Evolutionary conservation across 2,329 filamentous ascomycete species (phyloP).

Genomic region (Exophiala phaeomuriformis): DNA sequence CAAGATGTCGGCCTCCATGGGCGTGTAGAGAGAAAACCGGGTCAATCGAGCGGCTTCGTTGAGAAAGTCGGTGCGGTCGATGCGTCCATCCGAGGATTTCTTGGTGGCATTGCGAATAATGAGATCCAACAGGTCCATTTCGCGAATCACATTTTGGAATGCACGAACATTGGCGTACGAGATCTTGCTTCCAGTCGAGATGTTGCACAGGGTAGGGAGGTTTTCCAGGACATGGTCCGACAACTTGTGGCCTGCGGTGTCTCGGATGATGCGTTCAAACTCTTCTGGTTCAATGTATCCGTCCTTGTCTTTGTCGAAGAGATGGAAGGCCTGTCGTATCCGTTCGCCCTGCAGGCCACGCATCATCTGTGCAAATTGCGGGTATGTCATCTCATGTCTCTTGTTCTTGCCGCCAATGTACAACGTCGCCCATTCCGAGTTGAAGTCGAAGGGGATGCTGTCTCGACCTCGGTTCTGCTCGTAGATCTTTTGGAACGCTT

Average conservation of each 20-base stretch:
- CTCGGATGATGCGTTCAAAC: conserved; percentile 91
- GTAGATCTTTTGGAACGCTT: conserved; percentile 77
- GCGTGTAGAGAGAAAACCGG: conserved; percentile 91
- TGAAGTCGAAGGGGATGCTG: conserved; percentile 91
- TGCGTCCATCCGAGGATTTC: conserved; percentile 82
- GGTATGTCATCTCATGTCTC: conserved; percentile 86
- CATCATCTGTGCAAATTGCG: conserved; percentile 96
- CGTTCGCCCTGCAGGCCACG: conserved; percentile 92
- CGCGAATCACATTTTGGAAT: conserved; percentile 94
- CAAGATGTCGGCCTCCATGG: conserved; percentile 96
- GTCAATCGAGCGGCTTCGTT: conserved; percentile 88
- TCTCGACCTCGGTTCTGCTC: conserved; percentile 79
- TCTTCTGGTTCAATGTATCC: conserved; percentile 93
- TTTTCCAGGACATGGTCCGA: conserved; percentile 92
- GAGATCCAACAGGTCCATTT: conserved; percentile 95
- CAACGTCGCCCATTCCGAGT: conserved; percentile 89
- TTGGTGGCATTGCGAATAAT: conserved; percentile 80
- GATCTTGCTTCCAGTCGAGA: conserved; percentile 82
- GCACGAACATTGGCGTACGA: conserved; percentile 96
- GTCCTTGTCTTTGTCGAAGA: conserved; percentile 83
- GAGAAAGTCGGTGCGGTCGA: conserved; percentile 87
- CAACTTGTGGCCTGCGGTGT: conserved; percentile 90
- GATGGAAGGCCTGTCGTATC: conserved; percentile 88
- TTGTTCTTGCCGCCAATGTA: conserved; percentile 86
- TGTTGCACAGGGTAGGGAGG: conserved; percentile 88